phyloP scores from a whole-genome alignment of 2,329 filamentous ascomycete genomes.

The Whalleya microplaca region DNA sequence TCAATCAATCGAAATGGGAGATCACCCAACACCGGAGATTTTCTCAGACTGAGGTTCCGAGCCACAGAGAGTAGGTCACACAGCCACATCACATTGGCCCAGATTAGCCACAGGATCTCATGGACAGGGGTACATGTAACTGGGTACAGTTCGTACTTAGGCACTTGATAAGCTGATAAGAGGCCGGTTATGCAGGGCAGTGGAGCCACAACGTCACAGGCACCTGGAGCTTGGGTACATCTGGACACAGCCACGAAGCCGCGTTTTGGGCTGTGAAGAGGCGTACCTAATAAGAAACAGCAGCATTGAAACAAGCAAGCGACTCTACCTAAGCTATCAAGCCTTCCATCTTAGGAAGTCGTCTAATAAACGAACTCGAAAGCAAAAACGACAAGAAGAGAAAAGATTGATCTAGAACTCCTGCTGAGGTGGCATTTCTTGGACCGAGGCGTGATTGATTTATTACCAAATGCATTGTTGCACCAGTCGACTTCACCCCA shows the following conservation, averaged over 20 bases:
- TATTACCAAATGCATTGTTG: background rate
- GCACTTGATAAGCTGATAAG: too few species aligned
- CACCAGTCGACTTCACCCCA: background rate
- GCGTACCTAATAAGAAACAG: background rate
- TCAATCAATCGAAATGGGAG: too few species aligned
- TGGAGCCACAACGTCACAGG: background rate
- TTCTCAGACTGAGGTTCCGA: too few species aligned
- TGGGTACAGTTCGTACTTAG: too few species aligned
- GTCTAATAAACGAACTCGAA: background rate
- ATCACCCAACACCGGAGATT: too few species aligned
- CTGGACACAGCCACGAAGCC: background rate
- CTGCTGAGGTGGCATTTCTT: background rate
- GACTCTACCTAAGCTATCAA: background rate
- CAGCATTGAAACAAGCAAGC: background rate
- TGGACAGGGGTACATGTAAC: too few species aligned
- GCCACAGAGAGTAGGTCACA: too few species aligned
- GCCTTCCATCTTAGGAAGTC: conserved; percentile 23
- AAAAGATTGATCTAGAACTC: background rate
- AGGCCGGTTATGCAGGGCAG: too few species aligned
- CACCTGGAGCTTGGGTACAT: too few species aligned
- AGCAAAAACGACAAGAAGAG: background rate
- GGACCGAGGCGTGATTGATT: background rate
- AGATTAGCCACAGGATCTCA: too few species aligned
- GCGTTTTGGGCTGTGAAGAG: background rate
- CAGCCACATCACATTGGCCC: too few species aligned